Conservation (phyloP, 2,329 filamentous ascomycete species). For the Paraphoma chrysanthemicola region DNA sequence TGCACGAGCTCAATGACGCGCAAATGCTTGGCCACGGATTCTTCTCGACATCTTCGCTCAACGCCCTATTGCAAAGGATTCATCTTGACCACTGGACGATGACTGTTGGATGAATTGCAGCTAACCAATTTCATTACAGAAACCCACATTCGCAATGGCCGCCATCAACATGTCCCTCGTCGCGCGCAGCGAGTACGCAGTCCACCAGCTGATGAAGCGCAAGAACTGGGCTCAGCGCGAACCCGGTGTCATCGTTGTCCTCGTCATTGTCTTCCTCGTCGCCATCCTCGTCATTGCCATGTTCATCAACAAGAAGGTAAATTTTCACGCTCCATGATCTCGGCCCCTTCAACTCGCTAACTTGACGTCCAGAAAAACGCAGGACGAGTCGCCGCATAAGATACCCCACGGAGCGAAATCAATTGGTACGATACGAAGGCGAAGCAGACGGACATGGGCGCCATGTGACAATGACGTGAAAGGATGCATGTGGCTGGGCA, state of each 20-base stretch:
- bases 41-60: constrained; percentile 4
- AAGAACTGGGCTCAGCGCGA: constrained; percentile 64
- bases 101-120: neutral
- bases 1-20: constrained; percentile 17
- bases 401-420: constrained; percentile 14
- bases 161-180: constrained; percentile 46
- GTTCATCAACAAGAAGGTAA: constrained; percentile 57
- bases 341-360: constrained; percentile 2
- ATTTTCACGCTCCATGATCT: neutral
- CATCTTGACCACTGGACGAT: neutral
- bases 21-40: constrained; percentile 19
- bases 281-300: constrained; percentile 58
- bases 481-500: neutral
- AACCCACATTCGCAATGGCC: constrained; percentile 43
- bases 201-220: constrained; percentile 59
- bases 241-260: constrained; percentile 68
- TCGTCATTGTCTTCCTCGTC: constrained; percentile 66
- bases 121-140: constrained; percentile 24
- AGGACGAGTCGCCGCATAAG: constrained; percentile 11
- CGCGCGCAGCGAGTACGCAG: constrained; percentile 45
- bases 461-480: neutral
- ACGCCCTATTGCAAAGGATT: neutral
- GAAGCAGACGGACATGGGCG: neutral
- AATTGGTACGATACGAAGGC: neutral
- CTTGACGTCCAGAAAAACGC: constrained; percentile 18